A percentile compares a stretch with the other conserved stretches of the same genome.
phyloP scores from a whole-genome alignment of 1,139 yeast species.

The Yamadazyma diddensiae region DNA sequence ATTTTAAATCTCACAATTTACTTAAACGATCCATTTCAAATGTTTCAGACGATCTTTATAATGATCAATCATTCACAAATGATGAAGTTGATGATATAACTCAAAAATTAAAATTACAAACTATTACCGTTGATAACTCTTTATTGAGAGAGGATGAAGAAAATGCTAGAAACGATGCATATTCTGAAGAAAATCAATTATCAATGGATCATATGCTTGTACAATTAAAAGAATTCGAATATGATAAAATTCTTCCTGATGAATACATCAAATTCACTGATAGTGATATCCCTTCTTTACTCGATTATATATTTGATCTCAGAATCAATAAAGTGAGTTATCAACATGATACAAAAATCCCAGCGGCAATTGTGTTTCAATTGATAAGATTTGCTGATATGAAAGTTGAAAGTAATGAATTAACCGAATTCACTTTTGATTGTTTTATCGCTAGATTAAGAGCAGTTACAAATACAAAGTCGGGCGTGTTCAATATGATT shows the following conservation, averaged over 20 bases:
- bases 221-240: conserved; percentile 42
- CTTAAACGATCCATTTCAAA: conserved; percentile 21
- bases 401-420: conserved; percentile 48
- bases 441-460: conserved; percentile 61
- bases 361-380: conserved; percentile 69
- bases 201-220: conserved; percentile 28
- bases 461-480: conserved; percentile 55
- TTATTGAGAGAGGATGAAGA: conserved; percentile 20
- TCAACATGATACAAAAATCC: conserved; percentile 56
- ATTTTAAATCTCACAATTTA: conserved; percentile 37
- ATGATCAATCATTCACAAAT: conserved; percentile 23
- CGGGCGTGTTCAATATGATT: conserved; percentile 55
- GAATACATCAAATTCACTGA: conserved; percentile 61
- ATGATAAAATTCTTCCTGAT: conserved; percentile 42
- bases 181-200: conserved; percentile 29
- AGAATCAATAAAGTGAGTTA: conserved; percentile 26
- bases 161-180: conserved; percentile 23
- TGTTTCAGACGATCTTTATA: conserved; percentile 12
- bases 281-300: conserved; percentile 59
- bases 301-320: conserved; percentile 53
- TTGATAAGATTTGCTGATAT: conserved; percentile 62
- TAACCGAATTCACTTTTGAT: conserved; percentile 57
- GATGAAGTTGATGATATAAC: conserved; percentile 39
- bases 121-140: conserved; percentile 30
- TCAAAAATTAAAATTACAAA: conserved; percentile 47